phyloP scores from a whole-genome alignment of 2,329 filamentous ascomycete genomes.

The Tolypocladium tundrense region DNA sequence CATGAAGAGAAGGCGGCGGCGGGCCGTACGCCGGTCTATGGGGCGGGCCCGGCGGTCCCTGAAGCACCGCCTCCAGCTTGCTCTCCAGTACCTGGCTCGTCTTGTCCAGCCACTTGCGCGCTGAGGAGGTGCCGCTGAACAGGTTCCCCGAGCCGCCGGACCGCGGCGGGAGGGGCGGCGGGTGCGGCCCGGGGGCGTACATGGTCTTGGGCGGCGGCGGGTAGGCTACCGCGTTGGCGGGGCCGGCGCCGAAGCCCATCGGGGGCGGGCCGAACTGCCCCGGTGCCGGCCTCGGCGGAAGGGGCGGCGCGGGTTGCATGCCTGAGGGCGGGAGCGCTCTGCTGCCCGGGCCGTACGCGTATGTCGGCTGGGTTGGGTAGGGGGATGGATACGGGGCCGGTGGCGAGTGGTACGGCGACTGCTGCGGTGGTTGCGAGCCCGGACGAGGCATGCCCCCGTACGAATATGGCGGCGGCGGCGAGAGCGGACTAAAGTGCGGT shows the following conservation, averaged over 20 bases:
- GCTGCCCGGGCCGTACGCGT: not conserved
- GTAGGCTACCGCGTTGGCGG: slow-evolving; percentile 13
- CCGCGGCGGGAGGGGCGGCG: slow-evolving; percentile 6
- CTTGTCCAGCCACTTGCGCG: slow-evolving; percentile 24
- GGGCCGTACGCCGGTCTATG: slow-evolving; percentile 3
- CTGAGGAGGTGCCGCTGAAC: slow-evolving; percentile 22
- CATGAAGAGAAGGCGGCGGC: not conserved
- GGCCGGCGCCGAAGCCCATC: slow-evolving; percentile 10
- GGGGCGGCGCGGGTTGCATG: not conserved
- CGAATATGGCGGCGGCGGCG: slow-evolving; percentile 4
- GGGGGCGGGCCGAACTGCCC: not conserved
- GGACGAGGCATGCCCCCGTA: slow-evolving; percentile 1
- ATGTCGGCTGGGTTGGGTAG: slow-evolving; percentile 4
- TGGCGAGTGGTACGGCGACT: slow-evolving; percentile 3
- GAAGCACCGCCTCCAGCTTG: slow-evolving; percentile 19
- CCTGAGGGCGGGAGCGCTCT: not conserved
- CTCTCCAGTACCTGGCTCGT: slow-evolving; percentile 23
- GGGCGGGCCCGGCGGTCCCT: slow-evolving; percentile 3
- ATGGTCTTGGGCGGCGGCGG: slow-evolving; percentile 22
- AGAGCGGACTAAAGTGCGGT: slow-evolving; percentile 1
- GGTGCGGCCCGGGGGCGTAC: slow-evolving; percentile 14
- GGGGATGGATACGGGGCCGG: not conserved
- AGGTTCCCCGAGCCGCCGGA: slow-evolving; percentile 11
- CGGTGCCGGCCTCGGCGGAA: not conserved
- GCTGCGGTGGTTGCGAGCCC: slow-evolving; percentile 4